These are phyloP conservation scores for Phanerochaete sordida DNA, from an alignment of 768 basidiomycete genomes.

Conservation along the genomic window DNA sequence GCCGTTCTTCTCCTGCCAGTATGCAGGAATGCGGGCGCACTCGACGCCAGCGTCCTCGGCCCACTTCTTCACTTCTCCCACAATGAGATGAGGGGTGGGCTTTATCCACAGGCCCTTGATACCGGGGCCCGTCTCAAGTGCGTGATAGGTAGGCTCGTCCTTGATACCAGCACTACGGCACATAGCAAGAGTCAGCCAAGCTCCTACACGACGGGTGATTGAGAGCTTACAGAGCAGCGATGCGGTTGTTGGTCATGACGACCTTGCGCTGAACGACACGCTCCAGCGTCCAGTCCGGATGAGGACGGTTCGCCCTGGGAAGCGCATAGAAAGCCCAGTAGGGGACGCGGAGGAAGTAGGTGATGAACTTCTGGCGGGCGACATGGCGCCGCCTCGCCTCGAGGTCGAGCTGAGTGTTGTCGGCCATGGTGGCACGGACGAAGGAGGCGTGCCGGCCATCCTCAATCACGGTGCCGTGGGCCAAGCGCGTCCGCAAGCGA, in stretches of 20 bases:
- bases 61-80: slow-evolving; percentile 19
- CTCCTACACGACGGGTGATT: neutral
- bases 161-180: neutral
- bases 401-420: neutral
- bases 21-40: slow-evolving; percentile 17
- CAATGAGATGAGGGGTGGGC: slow-evolving; percentile 16
- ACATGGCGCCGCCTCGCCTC: neutral
- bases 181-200: neutral
- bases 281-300: neutral
- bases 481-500: too few relatives aligned
- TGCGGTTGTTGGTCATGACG: neutral
- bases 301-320: neutral
- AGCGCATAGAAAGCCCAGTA: neutral
- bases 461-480: too few relatives aligned
- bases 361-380: neutral
- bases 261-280: neutral
- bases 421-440: neutral
- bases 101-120: slow-evolving; percentile 13
- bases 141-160: neutral
- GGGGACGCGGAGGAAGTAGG: slow-evolving; percentile 1
- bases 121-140: neutral
- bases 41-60: slow-evolving; percentile 14
- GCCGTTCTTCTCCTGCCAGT: slow-evolving; percentile 21
- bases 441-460: too few relatives aligned
- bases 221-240: neutral